Evolutionary conservation across 768 basidiomycete species (phyloP), one percentile per base, ranked within the genome.

Genomic region (Tylopilus felleus): DNA sequence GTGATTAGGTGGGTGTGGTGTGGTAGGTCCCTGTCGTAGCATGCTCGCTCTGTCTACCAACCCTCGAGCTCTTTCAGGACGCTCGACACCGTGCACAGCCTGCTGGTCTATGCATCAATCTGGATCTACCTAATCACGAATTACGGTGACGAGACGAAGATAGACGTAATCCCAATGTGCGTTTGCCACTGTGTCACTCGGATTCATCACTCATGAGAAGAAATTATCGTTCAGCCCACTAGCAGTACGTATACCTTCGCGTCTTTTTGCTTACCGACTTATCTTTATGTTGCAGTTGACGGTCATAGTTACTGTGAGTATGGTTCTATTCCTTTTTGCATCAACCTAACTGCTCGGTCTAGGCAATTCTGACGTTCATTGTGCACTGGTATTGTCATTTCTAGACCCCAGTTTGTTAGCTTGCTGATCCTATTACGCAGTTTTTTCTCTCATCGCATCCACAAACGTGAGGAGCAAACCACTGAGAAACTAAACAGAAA

Each of bases 121-220:
- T 77, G 77, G 74, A 70, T 69, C 13, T 77, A 75, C 53, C 60
- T 82, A 3, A 77, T 83, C 51, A 48, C 53, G 1, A 64, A 76
- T 54, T 82, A 73, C 39, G 81, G 81, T 0, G 55, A 75, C 8
- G 49, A 49, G 4, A 45, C 50, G 2, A 68, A 64, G 28, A 74
- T 79, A 33, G 75, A 80, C 52, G 63, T 50, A 16, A 76, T 82
- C 45, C 75, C 79, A 16, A 73, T 74, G 81, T 80, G 54, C n/a
- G 56, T 53, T 22, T 41, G 19, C 39, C 7, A 45, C 27, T 49
- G 38, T 45, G 0, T 3, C 17, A 5, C 21, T 31, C 8, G 19
- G 9, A 25, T 28, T n/a, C 25, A 12, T 29, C 19, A 28, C 19
- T 49, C 27, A 48, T 41, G 8, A 36, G 8, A 8, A 19, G 36